Percentiles rank a stretch among this genome's conserved stretches.
Conservation (phyloP, 768 basidiomycete genomes). For the Kwoniella sp. region DNA sequence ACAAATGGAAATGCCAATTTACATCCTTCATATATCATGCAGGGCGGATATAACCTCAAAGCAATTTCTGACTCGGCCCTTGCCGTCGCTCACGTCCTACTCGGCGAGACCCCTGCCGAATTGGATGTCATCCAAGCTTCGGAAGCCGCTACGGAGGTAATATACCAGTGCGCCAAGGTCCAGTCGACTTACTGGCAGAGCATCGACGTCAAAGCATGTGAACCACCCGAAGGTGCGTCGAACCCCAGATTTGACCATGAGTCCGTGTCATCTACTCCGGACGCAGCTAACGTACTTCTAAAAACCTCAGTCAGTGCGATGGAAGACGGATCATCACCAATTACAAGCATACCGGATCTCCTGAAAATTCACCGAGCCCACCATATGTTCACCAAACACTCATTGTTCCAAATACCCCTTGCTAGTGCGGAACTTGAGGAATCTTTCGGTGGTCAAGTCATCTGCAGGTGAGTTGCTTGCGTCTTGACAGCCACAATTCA, state of each 20-base stretch:
- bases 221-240: slow-evolving; percentile 72
- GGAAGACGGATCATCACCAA: slow-evolving; percentile 23
- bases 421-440: slow-evolving; percentile 66
- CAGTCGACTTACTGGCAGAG: slow-evolving; percentile 91
- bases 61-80: slow-evolving; percentile 84
- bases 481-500: background rate
- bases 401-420: slow-evolving; percentile 80
- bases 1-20: background rate
- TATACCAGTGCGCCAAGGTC: slow-evolving; percentile 81
- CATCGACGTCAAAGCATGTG: slow-evolving; percentile 76
- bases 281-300: no score
- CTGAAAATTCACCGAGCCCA: slow-evolving; percentile 87
- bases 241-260: background rate
- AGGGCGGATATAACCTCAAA: slow-evolving; percentile 95
- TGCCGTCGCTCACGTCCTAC: slow-evolving; percentile 81
- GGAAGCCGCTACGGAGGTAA: slow-evolving; percentile 81
- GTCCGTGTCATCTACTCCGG: background rate
- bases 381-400: slow-evolving; percentile 72
- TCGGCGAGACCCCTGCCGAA: slow-evolving; percentile 81
- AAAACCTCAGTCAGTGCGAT: slow-evolving; percentile 17
- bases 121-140: slow-evolving; percentile 71
- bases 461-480: slow-evolving; percentile 66
- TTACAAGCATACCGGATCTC: slow-evolving; percentile 62
- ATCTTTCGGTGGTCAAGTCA: slow-evolving; percentile 76
- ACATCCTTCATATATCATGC: background rate